Base-by-base conservation (phyloP, 345 rosid genomes). In the Cardamine resedifolia region DNA sequence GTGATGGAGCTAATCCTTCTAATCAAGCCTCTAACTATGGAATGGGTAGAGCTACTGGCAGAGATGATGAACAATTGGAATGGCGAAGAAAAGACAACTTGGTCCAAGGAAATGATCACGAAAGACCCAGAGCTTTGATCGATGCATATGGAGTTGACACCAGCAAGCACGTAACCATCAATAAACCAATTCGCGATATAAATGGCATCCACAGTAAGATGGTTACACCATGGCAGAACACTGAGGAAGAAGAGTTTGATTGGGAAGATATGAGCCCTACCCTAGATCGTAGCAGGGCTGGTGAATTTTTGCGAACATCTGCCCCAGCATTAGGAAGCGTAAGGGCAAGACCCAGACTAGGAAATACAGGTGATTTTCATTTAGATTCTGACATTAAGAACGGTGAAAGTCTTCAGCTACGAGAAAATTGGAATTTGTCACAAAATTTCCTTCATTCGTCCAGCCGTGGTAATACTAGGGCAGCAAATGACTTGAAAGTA, bases 201-300 rank as follows among this genome's bases (percentile, higher is more conserved):
- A 88, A 87, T 78, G 95, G 92, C 19, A 62, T 81, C 53, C 83
- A 74, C 50, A 73, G 71, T 78, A 88, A 83, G 79, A 72, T 80
- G 64, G 84, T 83, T 76, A 21, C 92, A 57, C 84, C 89, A 63
- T 96, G 99, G 99, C 98, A 92, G 86, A 94, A 89, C 79, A 89
- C 95, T 62, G 99, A 96, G 74, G 99, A 92, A 84, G 97, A 96
- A 80, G 99, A 96, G 81, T 96, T 90, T 80, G 92, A 96, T 72
- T 96, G 99, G 99, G 97, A 92, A 80, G 97, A 92, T 77, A 96
- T 96, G 99, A 96, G 84, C 84, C 98, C 97, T 66, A 87, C 96
- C 21, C 79, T 87, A 72, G 94, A 88, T 58, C 84, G 76, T 63
- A 76, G 79, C 70, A 75, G 88, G 82, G 78, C 67, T 58, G 85